These are phyloP conservation scores for Elsinoe necatrix DNA, from an alignment of 2,329 filamentous ascomycete species.

Conservation along the genomic window DNA sequence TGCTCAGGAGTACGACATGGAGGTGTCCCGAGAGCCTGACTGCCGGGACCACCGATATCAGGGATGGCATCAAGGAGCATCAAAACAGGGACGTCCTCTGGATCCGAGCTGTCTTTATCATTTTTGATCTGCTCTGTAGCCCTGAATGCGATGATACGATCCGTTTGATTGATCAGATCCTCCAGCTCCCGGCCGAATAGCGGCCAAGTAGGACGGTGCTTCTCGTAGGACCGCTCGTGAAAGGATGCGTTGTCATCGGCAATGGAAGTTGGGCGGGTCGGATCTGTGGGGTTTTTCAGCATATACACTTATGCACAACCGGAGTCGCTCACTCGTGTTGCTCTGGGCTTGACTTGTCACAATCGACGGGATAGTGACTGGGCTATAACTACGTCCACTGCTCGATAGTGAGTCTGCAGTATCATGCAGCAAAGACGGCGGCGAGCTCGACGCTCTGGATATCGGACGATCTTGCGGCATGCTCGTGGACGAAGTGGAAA, in stretches of 20 bases:
- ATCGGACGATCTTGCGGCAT: background rate
- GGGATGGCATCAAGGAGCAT: background rate
- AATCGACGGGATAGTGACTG: background rate
- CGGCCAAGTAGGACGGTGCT: background rate
- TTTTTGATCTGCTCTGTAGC: background rate
- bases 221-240: background rate
- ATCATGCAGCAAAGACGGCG: background rate
- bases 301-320: background rate
- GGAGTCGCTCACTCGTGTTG: background rate
- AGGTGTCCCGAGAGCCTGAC: background rate
- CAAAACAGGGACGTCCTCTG: background rate
- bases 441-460: background rate
- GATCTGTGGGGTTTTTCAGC: background rate
- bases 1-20: background rate
- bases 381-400: background rate
- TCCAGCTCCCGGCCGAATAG: background rate
- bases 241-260: background rate
- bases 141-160: background rate
- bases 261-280: background rate
- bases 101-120: background rate
- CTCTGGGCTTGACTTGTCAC: background rate
- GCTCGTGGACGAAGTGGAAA: no score
- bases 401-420: background rate
- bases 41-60: background rate
- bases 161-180: background rate